Evolutionary conservation across 2,329 filamentous ascomycete genomes (phyloP).

Genomic region (Zymoseptoria passerinii): DNA sequence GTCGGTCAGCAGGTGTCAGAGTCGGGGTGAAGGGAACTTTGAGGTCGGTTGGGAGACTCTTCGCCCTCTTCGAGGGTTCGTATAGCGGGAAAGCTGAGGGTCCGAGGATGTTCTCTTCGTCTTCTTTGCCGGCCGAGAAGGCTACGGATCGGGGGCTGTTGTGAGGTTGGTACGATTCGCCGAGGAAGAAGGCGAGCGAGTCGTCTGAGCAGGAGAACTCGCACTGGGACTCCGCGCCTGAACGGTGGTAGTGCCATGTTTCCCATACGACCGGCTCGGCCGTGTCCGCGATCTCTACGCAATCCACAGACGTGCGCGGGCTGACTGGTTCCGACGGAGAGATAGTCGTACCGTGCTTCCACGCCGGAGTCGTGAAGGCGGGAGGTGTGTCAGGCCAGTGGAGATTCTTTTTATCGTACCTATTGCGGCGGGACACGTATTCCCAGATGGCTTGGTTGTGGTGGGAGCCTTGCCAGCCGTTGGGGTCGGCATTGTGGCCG

Average conservation of each 20-base stretch:
- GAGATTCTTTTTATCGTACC: neutral
- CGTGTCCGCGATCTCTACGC: neutral
- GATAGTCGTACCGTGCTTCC: neutral
- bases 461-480: conserved; percentile 1
- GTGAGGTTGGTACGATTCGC: neutral
- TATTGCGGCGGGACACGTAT: neutral
- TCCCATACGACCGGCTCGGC: neutral
- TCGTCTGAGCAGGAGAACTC: neutral
- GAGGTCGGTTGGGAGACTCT: neutral
- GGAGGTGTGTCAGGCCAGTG: neutral
- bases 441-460: neutral
- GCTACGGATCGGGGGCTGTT: neutral
- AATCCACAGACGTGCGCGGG: neutral
- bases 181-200: neutral
- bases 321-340: neutral
- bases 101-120: neutral
- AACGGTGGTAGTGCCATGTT: neutral
- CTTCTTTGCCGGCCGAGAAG: neutral
- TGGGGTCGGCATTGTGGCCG: neutral
- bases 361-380: neutral
- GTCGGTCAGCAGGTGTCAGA: neutral
- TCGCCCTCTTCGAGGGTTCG: neutral
- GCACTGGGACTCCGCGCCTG: neutral
- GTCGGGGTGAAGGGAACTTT: neutral
- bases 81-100: neutral